Conservation (phyloP, 2,329 filamentous ascomycete species). For the Aureobasidium melanogenum region DNA sequence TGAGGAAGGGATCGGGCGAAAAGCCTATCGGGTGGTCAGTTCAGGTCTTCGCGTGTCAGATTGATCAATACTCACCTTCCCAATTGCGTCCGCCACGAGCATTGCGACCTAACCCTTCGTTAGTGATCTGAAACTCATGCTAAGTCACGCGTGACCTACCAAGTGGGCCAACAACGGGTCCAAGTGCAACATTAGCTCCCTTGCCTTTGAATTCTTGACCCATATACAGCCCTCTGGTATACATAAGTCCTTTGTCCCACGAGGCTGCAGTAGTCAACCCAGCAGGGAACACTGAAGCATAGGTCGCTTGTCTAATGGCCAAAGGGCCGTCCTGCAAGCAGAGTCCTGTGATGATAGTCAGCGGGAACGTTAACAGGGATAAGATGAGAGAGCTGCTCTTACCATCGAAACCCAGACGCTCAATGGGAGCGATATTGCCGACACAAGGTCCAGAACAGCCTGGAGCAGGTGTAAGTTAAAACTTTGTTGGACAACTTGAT, state of each 20-base stretch:
- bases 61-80: constrained; percentile 22
- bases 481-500: not conserved
- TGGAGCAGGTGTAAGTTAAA: not conserved
- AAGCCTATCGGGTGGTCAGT: constrained; percentile 41
- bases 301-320: constrained; percentile 30
- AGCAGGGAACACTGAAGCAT: constrained; percentile 31
- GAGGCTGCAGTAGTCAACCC: constrained; percentile 31
- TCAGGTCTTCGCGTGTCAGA: constrained; percentile 17
- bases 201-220: constrained; percentile 21
- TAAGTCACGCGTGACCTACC: constrained; percentile 17
- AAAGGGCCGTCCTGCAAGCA: constrained; percentile 34
- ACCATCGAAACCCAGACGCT: constrained; percentile 23
- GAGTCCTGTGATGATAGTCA: constrained; percentile 15
- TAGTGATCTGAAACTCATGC: not conserved
- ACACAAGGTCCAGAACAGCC: constrained; percentile 29
- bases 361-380: not conserved
- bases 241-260: constrained; percentile 30
- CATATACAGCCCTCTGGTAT: constrained; percentile 25
- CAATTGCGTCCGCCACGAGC: constrained; percentile 20
- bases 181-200: constrained; percentile 48
- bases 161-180: constrained; percentile 37
- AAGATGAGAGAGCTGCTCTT: not conserved
- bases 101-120: not conserved
- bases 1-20: constrained; percentile 40
- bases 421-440: constrained; percentile 50